Percentiles rank a stretch among this genome's conserved stretches.
Conservation (phyloP, 495 filamentous ascomycete species). For the Mycothermus thermophilus region DNA sequence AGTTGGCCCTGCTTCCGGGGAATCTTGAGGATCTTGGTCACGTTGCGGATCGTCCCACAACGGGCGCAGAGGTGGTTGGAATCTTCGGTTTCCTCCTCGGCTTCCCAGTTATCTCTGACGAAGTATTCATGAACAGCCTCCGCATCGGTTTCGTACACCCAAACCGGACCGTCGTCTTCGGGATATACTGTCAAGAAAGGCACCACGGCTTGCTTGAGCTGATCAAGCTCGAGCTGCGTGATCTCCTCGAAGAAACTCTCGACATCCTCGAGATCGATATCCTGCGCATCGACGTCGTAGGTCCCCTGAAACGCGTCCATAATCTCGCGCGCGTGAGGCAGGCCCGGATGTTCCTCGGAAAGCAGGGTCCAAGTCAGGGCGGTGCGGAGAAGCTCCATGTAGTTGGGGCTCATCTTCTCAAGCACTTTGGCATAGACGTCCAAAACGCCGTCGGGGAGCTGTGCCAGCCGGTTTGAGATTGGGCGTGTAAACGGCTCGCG, state of each 20-base stretch:
- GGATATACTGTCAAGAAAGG: constrained; percentile 5
- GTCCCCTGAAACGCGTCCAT: constrained; percentile 15
- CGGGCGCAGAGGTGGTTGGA: constrained; percentile 7
- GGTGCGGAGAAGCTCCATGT: constrained; percentile 13
- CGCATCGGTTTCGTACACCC: constrained; percentile 1
- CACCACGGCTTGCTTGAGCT: constrained; percentile 9
- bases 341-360: not conserved
- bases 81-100: not conserved
- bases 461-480: constrained; percentile 9
- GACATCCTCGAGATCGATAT: not conserved
- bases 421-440: constrained; percentile 12
- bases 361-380: constrained; percentile 15
- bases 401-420: constrained; percentile 14
- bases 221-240: constrained; percentile 9
- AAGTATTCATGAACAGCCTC: constrained; percentile 8
- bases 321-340: constrained; percentile 7
- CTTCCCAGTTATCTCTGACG: not conserved
- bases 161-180: not conserved
- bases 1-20: constrained; percentile 10
- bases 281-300: constrained; percentile 2
- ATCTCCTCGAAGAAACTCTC: constrained; percentile 4
- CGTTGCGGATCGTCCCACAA: constrained; percentile 3
- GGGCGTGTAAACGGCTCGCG: constrained; percentile 13
- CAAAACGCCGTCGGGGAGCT: constrained; percentile 9
- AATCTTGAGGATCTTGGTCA: constrained; percentile 5